Conservation (phyloP, 768 basidiomycete genomes). For the Lenzites betulinus region DNA sequence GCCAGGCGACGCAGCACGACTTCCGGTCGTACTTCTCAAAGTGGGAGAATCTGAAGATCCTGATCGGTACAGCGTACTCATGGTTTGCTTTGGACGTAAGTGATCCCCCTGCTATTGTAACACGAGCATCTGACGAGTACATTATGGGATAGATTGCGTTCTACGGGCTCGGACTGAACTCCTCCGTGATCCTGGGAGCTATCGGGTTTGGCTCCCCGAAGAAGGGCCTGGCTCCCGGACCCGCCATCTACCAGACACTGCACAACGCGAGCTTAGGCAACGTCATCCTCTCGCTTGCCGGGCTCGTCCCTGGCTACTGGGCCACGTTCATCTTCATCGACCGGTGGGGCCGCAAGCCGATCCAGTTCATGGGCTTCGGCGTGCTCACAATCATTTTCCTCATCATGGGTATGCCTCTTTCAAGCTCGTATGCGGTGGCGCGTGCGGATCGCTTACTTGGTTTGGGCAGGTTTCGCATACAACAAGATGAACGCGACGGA, state of each 20-base stretch:
- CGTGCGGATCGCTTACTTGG: not conserved
- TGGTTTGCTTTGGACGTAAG: slow-evolving; percentile 89
- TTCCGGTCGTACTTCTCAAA: slow-evolving; percentile 68
- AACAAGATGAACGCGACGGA: slow-evolving; percentile 30
- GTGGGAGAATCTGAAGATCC: slow-evolving; percentile 78
- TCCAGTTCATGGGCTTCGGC: slow-evolving; percentile 43
- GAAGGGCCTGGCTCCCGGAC: slow-evolving; percentile 12
- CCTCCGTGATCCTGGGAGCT: slow-evolving; percentile 42
- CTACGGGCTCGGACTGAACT: slow-evolving; percentile 53
- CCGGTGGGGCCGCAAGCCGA: slow-evolving; percentile 41
- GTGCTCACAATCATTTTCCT: slow-evolving; percentile 37
- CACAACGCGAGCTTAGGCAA: slow-evolving; percentile 37
- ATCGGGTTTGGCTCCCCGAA: slow-evolving; percentile 28
- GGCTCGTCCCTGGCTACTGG: slow-evolving; percentile 44
- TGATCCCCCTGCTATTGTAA: slow-evolving; percentile 4
- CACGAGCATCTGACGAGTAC: slow-evolving; percentile 16
- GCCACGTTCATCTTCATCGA: slow-evolving; percentile 40
- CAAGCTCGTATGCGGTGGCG: not conserved
- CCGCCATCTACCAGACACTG: slow-evolving; percentile 30
- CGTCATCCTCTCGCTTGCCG: slow-evolving; percentile 39
- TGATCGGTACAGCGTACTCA: slow-evolving; percentile 80
- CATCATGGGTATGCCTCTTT: slow-evolving; percentile 32
- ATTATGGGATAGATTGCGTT: slow-evolving; percentile 39
- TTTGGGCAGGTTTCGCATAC: slow-evolving; percentile 32
- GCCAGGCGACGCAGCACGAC: slow-evolving; percentile 45